Base-by-base conservation (phyloP, 306 rosid species). In the Abrus pulchellus region DNA sequence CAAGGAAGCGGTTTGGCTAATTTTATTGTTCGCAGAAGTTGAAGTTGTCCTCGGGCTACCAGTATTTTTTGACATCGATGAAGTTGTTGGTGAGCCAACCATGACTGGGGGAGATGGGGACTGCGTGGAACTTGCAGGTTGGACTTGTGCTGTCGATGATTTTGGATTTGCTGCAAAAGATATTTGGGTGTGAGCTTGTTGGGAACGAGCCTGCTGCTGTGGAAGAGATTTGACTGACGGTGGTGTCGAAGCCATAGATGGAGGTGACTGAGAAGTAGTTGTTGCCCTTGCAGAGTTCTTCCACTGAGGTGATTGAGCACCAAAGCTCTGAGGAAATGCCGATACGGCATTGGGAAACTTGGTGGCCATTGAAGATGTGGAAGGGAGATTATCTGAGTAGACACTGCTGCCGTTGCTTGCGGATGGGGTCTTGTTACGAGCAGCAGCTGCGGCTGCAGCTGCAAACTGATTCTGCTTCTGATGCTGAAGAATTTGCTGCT, bases 11-110 rank as follows among this genome's bases (percentile, higher is more conserved):
- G 85, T 83, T 80, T 89, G 98, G 73, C 90, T 88, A 9, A 83
- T 85, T 80, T 95, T 95, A 61, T 90, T 90, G 53, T 88, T 88
- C 12, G 87, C 76, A 68, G 98, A 74, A 47, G 87, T 34, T 4
- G 97, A 87, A 5, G 88, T 85, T 11, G 95, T 89, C 84, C 97
- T 88, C 11, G 99, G 98, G 89, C 98, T 96, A 76, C 98, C 93
- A 28, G 93, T 93, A 75, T 96, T 85, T 77, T 91, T 95, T 0
- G 98, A 90, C 84, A 93, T 83, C 1, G 99, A 90, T 10, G 97
- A 94, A 41, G 91, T 82, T n/a, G 98, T 90, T 41, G 98, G 98
- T 20, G 97, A 93, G 48, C 93, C 94, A 55, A 86, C 96, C 94
- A 91, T 86, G 45, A 90, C 81, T 5, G 91, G 94, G 53, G 92